Conservation (phyloP, 2,329 filamentous ascomycete species). For the Diaporthe ilicicola region DNA sequence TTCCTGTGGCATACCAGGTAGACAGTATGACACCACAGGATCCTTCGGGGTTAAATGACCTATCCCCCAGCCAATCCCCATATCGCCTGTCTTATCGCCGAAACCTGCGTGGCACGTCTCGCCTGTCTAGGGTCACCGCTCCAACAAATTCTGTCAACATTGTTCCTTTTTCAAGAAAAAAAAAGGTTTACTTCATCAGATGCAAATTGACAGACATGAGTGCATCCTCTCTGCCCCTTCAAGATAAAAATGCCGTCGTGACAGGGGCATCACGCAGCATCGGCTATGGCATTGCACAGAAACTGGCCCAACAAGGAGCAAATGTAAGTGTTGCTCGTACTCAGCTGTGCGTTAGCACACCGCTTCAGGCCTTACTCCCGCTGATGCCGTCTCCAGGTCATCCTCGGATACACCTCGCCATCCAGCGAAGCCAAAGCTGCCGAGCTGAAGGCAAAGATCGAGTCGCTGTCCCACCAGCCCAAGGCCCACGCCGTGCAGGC, state of each 20-base stretch:
- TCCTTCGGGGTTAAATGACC: background rate
- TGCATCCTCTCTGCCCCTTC: constrained; percentile 34
- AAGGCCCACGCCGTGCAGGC: constrained; percentile 33
- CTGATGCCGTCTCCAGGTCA: constrained; percentile 39
- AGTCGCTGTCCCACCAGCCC: constrained; percentile 52
- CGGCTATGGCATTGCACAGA: constrained; percentile 47
- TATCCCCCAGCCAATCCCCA: too few relatives aligned
- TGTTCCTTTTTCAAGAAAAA: background rate
- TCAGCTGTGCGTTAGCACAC: background rate
- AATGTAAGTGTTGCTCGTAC: constrained; percentile 32
- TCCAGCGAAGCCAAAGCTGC: constrained; percentile 67
- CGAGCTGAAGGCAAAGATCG: constrained; percentile 67
- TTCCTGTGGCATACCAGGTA: too few relatives aligned
- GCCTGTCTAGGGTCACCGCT: too few relatives aligned
- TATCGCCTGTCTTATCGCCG: background rate
- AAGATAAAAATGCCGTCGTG: constrained; percentile 53
- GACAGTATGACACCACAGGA: constrained; percentile 15
- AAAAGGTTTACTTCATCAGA: background rate
- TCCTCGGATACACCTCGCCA: constrained; percentile 71
- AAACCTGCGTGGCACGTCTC: too few relatives aligned
- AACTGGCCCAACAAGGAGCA: constrained; percentile 46
- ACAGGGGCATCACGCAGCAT: constrained; percentile 43
- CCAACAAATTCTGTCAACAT: too few relatives aligned
- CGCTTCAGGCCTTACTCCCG: background rate
- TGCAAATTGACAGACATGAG: background rate